Conservation (phyloP, 1,139 yeast genomes). For the Meyerozyma carpophila region DNA sequence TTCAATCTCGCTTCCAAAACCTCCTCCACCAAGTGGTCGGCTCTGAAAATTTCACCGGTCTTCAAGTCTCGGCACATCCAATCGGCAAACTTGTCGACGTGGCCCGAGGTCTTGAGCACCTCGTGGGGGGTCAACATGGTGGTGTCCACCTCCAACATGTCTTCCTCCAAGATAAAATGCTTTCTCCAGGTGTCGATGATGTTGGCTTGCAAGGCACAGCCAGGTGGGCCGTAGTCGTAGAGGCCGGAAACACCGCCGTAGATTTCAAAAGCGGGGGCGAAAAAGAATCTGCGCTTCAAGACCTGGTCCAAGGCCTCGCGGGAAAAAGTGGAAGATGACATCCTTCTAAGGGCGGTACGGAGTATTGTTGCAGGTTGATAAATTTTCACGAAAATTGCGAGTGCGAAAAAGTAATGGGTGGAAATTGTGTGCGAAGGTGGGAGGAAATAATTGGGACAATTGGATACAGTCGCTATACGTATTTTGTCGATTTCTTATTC, state of each 20-base stretch:
- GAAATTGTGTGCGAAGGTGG: too few relatives aligned
- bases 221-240: slow-evolving; percentile 99
- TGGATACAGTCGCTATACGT: too few relatives aligned
- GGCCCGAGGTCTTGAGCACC: slow-evolving; percentile 97
- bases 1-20: slow-evolving; percentile 92
- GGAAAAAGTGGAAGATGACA: slow-evolving; percentile 44
- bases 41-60: slow-evolving; percentile 97
- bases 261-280: slow-evolving; percentile 94
- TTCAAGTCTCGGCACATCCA: slow-evolving; percentile 98
- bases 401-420: too few relatives aligned
- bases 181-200: slow-evolving; percentile 94
- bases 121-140: slow-evolving; percentile 97
- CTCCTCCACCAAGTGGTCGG: slow-evolving; percentile 97
- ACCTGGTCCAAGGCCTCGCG: slow-evolving; percentile 89
- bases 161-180: slow-evolving; percentile 95
- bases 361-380: background rate
- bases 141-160: slow-evolving; percentile 97
- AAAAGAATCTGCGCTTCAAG: slow-evolving; percentile 91
- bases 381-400: background rate
- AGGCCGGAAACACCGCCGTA: slow-evolving; percentile 98
- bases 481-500: too few relatives aligned
- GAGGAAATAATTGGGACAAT: too few relatives aligned
- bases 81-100: slow-evolving; percentile 97
- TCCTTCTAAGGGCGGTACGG: background rate
- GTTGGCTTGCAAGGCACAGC: slow-evolving; percentile 97